These are phyloP conservation scores for Zygotorulaspora chibaensis DNA, from an alignment of 805 yeast genomes.

Conservation along the genomic window DNA sequence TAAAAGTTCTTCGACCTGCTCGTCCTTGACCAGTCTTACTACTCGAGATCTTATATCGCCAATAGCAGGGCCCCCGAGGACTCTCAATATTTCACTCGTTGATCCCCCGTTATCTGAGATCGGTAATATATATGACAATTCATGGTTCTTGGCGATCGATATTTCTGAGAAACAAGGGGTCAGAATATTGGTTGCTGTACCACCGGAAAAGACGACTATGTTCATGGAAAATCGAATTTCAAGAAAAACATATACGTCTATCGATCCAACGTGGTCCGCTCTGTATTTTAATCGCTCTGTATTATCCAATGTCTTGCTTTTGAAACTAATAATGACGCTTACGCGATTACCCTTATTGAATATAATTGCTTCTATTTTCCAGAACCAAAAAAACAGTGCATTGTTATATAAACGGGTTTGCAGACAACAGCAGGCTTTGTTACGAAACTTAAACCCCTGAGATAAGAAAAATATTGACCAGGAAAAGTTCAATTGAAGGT, in stretches of 20 bases:
- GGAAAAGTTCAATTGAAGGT: neutral
- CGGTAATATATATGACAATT: constrained; percentile 60
- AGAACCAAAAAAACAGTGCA: neutral
- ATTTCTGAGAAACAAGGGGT: constrained; percentile 54
- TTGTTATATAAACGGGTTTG: neutral
- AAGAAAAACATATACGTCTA: too few species aligned
- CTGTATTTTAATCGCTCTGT: too few species aligned
- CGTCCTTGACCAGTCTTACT: constrained; percentile 63
- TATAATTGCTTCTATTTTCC: neutral
- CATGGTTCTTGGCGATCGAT: constrained; percentile 26
- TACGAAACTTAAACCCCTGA: neutral
- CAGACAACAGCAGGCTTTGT: neutral
- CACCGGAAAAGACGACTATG: constrained; percentile 60
- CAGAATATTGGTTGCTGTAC: constrained; percentile 82
- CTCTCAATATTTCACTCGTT: constrained; percentile 79
- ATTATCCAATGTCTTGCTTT: neutral
- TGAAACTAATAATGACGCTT: neutral
- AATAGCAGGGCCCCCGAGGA: constrained; percentile 91
- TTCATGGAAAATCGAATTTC: constrained; percentile 17
- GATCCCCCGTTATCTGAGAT: constrained; percentile 94
- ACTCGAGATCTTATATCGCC: constrained; percentile 87
- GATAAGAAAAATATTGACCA: neutral
- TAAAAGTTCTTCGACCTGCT: constrained; percentile 36
- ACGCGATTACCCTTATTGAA: neutral
- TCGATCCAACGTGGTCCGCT: too few species aligned